Evolutionary conservation across 2,329 filamentous ascomycete species (phyloP), one percentile per base, ranked within the genome.

Genomic region (Claviceps paspali): DNA sequence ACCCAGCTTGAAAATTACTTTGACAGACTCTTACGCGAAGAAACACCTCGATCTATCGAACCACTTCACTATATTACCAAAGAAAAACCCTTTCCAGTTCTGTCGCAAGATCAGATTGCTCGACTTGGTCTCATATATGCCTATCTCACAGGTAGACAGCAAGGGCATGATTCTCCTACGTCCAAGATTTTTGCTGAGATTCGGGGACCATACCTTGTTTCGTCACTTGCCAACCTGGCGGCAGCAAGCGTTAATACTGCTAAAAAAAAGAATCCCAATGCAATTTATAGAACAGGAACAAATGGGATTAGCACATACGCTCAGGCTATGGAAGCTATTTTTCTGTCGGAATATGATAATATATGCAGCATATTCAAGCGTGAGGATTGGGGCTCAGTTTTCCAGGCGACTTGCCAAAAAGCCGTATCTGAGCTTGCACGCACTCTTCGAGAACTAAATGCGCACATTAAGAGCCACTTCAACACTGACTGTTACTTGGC

Each of bases 21-120:
- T 52, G 75, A 86, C 43, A 77, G 80, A 41, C 68, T 86, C 37
- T 63, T 98, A 27, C 66, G 70, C 31, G 73, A 70, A 43, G 82
- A 93, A 47, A 84, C 87, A 28, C 79, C 83, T 11, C 73, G 74
- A 35, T 74, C 82, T 3, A 72, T 96, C 35, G 91, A 98, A 53
- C 87, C 91, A 6, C 64, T 98, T 31, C 83, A 94, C 57, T 95
- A 80, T 52, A 79, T 95, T 49, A 95, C 86, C 14, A 96, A 96
- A 59, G 75, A 85, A 64, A 72, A 68, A 54, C 75, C 82, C 1
- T 98, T 96, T 49, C 91, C 91, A 7, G 67, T 79, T 8, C 70
- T 96, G 21, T 69, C 80, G 1, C 74, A 81, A 45, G 83, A 91
- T 38, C 82, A 79, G 43, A 70, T 82, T 19, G 75, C 76, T n/a